Base-by-base conservation (phyloP, 2,329 filamentous ascomycete species). In the Thielaviopsis musarum region DNA sequence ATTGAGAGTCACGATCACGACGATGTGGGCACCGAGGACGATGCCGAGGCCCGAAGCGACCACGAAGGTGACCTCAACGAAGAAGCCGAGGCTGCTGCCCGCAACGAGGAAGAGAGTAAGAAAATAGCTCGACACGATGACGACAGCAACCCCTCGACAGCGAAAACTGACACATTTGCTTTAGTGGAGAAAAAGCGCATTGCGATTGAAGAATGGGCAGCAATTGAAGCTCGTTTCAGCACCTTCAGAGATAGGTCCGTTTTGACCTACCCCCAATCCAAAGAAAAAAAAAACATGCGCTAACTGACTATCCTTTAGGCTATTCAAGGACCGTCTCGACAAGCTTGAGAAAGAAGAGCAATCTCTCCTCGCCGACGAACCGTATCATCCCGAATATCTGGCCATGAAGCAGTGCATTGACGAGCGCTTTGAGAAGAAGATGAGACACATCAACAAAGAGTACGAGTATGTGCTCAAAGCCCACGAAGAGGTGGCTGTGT, bases 341-440 rank as follows among this genome's bases (percentile, higher is more conserved):
- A 84, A 88, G 66, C 76, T 95, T 59, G 90, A 95, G 66, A 74
- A 77, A 64, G 82, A 85, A 69, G 82, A 85, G 66, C 77, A 76
- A 34, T 82, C 83, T 69, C 71, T 85, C 19, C 70, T 75, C 59
- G 74, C 79, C 65, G 75, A 78, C 54, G 76, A 75, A 58, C 82
- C 82, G n/a, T 85, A 82, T n/a, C 93, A 98, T 69, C 88, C 89
- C 41, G 91, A 95, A 69, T 91, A 91, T 65, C 77, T 96, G 41
- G 87, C 88, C 51, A 94, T 95, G 83, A 84, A 94, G 69, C 83
- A 88, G 68, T 90, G 86, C 68, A 80, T 98, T 59, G 83, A 95
- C 71, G 84, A 86, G 61, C 83, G 91, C 67, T 80, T 87, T 63
- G 83, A 91, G 61, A 85, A 89, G 66, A 94, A 89, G 71, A 75